Percentiles rank a stretch among this genome's conserved stretches.
These are phyloP conservation scores for Chlamydomonas reinhardtii DNA, from an alignment of 163 green algal species.

Conservation along the genomic window DNA sequence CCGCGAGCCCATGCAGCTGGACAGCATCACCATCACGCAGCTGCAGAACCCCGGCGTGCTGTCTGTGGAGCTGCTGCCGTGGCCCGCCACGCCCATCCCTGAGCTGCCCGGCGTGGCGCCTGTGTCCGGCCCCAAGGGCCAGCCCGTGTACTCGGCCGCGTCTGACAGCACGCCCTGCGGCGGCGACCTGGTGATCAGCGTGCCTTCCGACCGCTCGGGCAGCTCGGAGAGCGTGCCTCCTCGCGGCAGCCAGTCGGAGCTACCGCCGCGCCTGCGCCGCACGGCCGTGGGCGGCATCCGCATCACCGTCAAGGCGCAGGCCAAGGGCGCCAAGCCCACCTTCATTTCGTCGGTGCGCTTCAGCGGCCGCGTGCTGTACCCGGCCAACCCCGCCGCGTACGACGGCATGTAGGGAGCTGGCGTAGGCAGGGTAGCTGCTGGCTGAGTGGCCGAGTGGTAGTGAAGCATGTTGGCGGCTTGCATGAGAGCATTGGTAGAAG, in stretches of 20 bases:
- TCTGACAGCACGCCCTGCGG: neutral
- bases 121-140: too few relatives aligned
- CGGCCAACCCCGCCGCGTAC: neutral
- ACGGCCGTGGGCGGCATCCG: constrained; percentile 7
- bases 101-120: neutral
- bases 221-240: neutral
- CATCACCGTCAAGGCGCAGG: constrained; percentile 29
- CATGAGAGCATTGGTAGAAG: too few relatives aligned
- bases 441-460: too few relatives aligned
- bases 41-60: constrained; percentile 10
- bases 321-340: neutral
- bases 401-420: neutral
- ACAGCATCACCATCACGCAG: constrained; percentile 4
- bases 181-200: neutral
- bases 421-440: neutral
- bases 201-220: neutral
- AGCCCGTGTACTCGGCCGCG: neutral
- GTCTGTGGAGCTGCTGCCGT: constrained; percentile 1
- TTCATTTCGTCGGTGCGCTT: neutral
- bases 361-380: constrained; percentile 32
- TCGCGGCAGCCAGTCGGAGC: neutral
- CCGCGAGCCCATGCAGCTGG: constrained; percentile 19
- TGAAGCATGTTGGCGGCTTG: too few relatives aligned
- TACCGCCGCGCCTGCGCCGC: neutral
- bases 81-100: neutral